Evolutionary conservation across 192 early-diverging fungal species (phyloP), one percentile per base, ranked within the genome.

Genomic region (Entrophospora sp.): DNA sequence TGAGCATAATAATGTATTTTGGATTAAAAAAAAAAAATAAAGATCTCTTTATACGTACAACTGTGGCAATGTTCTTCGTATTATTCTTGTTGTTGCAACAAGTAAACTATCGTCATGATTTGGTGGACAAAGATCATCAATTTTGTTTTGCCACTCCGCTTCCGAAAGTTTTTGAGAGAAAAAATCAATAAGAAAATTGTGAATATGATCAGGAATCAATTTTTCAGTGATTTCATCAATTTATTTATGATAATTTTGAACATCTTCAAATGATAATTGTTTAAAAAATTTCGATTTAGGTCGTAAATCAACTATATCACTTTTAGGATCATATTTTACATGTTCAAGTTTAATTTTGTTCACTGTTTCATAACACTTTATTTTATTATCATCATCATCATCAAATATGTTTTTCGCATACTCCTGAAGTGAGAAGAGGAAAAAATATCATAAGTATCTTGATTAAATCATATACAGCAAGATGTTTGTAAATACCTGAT

Each of bases 131-230:
- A 53, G 31, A 2, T 53, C 28, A 53, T 31, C 51, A 32, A 53
- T 53, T 25, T 32, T 53, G n/a, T 53, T 5, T 6, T 53, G 27
- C 51, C 4, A 53, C 28, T 53, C 28, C 4, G 51, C 27, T 13
- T 52, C 49, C 10, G 56, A 44, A 20, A 68, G 61, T 35, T 60
- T 32, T 52, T 52, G 49, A 52, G 49, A 52, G 30, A 52, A 52
- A 31, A 52, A 52, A 30, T 22, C 20, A 4, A 31, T 8, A 31
- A 52, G 49, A 52, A 52, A 52, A 52, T 52, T 24, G 27, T 52
- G 49, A 25, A 52, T 52, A 18, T 68, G 5, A 30, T n/a, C 49
- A 13, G 20, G 20, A 22, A 52, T 52, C 20, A 52, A 24, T 12
- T 13, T 24, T 4, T 27, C 20, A 14, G 49, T 22, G 18, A 25